These are phyloP conservation scores for Triglochin maritima DNA, from an alignment of 106 monocot species.

Conservation along the genomic window DNA sequence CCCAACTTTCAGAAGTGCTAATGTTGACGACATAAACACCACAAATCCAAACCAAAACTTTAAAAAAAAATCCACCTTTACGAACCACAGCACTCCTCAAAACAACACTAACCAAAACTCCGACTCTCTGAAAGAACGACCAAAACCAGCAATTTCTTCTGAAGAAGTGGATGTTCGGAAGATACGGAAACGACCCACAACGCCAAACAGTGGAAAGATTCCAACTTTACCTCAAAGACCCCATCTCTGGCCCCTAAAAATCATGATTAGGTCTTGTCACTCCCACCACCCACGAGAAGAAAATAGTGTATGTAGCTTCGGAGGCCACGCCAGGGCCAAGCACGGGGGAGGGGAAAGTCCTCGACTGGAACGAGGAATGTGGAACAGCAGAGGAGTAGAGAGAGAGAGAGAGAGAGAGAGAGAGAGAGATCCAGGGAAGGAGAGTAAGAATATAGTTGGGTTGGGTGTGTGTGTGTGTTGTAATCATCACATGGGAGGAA, in stretches of 20 bases:
- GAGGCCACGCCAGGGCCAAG: not conserved
- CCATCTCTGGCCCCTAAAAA: not conserved
- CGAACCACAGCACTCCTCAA: not conserved
- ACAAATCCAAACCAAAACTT: not conserved
- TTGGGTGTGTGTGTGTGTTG: too few species aligned
- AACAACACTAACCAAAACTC: not conserved
- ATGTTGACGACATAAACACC: not conserved
- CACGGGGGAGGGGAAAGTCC: not conserved
- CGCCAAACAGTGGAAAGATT: not conserved
- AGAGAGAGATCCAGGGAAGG: not conserved
- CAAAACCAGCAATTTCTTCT: not conserved
- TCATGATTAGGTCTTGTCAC: not conserved
- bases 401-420: not conserved
- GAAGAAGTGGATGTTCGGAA: too few species aligned
- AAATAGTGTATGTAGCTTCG: not conserved
- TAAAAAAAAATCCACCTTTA: not conserved
- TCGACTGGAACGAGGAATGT: not conserved
- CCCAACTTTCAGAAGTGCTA: too few species aligned
- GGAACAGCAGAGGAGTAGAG: conserved; percentile 1
- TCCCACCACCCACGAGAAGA: too few species aligned
- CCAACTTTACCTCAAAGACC: not conserved
- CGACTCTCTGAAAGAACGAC: not conserved
- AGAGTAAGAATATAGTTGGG: not conserved
- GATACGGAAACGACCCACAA: not conserved
- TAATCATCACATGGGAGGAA: too few species aligned